Evolutionary conservation across 2,329 filamentous ascomycete species (phyloP).

Genomic region (Ceratocystis destructans): DNA sequence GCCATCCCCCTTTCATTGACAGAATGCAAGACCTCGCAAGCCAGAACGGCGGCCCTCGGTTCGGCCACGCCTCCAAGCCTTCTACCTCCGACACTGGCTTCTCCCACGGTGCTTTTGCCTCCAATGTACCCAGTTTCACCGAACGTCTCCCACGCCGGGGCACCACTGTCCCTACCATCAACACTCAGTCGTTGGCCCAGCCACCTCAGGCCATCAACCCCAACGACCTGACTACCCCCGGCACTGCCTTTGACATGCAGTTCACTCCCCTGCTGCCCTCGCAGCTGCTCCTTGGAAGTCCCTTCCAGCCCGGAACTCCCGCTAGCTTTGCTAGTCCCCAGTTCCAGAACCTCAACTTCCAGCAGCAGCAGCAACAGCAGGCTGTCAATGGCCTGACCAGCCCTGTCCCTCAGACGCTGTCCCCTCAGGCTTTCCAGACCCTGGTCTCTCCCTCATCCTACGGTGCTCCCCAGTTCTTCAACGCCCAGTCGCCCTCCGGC

Average conservation of each 20-base stretch:
- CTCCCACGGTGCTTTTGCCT: constrained; percentile 82
- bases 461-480: constrained; percentile 67
- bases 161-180: constrained; percentile 79
- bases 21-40: constrained; percentile 78
- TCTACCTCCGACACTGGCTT: constrained; percentile 77
- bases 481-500: constrained; percentile 74
- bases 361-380: constrained; percentile 45
- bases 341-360: constrained; percentile 71
- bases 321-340: constrained; percentile 81
- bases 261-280: constrained; percentile 93
- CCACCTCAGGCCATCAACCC: constrained; percentile 34
- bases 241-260: constrained; percentile 91
- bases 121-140: constrained; percentile 71
- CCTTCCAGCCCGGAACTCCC: constrained; percentile 89
- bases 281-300: constrained; percentile 84
- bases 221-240: constrained; percentile 71
- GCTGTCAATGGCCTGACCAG: constrained; percentile 53
- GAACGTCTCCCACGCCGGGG: constrained; percentile 73
- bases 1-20: constrained; percentile 37
- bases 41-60: constrained; percentile 47
- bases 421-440: constrained; percentile 69
- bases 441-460: constrained; percentile 78
- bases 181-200: constrained; percentile 56
- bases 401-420: constrained; percentile 63
- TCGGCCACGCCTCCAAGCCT: constrained; percentile 65